Percentiles rank a stretch among this genome's conserved stretches.
Conservation (phyloP, 2,329 filamentous ascomycete species). For the Ophiostoma ulmi region DNA sequence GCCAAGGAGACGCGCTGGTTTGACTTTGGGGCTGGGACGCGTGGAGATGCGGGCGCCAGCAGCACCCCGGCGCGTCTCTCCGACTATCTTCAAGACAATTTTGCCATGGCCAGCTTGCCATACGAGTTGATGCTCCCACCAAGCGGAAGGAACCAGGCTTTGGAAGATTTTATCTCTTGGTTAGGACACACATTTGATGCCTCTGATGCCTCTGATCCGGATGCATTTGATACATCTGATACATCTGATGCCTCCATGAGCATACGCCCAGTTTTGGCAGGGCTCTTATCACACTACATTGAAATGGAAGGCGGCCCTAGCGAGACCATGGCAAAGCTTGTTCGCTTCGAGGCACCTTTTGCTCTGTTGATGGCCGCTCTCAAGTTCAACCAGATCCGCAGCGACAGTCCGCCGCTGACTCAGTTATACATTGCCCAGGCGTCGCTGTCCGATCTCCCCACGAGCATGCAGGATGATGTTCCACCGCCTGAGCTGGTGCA, state of each 20-base stretch:
- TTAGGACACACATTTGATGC: slow-evolving; percentile 2
- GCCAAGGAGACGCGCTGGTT: slow-evolving; percentile 61
- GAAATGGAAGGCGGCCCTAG: neutral
- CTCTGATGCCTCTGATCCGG: neutral
- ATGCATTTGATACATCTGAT: neutral
- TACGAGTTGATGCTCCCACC: slow-evolving; percentile 37
- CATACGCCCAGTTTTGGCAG: slow-evolving; percentile 20
- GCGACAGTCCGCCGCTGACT: slow-evolving; percentile 23
- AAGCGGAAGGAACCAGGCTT: neutral
- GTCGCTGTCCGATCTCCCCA: slow-evolving; percentile 63
- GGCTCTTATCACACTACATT: slow-evolving; percentile 21
- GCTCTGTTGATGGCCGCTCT: slow-evolving; percentile 56
- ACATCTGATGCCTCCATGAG: neutral
- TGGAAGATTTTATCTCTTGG: slow-evolving; percentile 24
- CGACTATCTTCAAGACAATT: slow-evolving; percentile 21
- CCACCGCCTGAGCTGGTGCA: slow-evolving; percentile 61
- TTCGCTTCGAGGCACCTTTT: slow-evolving; percentile 57
- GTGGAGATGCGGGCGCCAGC: neutral
- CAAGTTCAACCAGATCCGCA: slow-evolving; percentile 41
- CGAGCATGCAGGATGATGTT: slow-evolving; percentile 57
- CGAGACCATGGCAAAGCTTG: slow-evolving; percentile 37
- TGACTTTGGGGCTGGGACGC: slow-evolving; percentile 13
- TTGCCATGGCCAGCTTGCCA: slow-evolving; percentile 35
- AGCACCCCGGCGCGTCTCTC: neutral
- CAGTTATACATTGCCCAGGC: slow-evolving; percentile 85